Evolutionary conservation across 2,329 filamentous ascomycete species (phyloP).

Genomic region (Botryotinia narcissicola): DNA sequence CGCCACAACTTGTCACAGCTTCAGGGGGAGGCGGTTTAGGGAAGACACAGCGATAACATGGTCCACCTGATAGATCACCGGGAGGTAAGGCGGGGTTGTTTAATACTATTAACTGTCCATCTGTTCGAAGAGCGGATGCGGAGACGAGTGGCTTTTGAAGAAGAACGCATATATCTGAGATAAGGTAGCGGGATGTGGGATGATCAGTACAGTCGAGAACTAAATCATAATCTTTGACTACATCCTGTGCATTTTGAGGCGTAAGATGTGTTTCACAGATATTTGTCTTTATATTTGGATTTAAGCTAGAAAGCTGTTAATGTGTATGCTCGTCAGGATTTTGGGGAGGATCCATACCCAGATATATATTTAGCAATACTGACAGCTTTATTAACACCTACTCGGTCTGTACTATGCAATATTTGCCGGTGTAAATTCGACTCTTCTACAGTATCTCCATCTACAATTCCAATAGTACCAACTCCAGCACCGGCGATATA

Average conservation of each 20-base stretch:
- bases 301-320: conserved; percentile 53
- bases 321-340: background rate
- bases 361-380: conserved; percentile 64
- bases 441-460: conserved; percentile 82
- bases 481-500: conserved; percentile 90
- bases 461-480: conserved; percentile 77
- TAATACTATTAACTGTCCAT: conserved; percentile 85
- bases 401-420: conserved; percentile 67
- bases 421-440: conserved; percentile 95
- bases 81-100: conserved; percentile 71
- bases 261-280: conserved; percentile 64
- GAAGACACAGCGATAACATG: conserved; percentile 93
- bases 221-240: conserved; percentile 72
- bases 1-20: conserved; percentile 81
- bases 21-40: conserved; percentile 81
- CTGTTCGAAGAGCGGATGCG: conserved; percentile 82
- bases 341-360: conserved; percentile 43
- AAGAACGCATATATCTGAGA: conserved; percentile 85
- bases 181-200: conserved; percentile 84
- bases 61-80: conserved; percentile 61
- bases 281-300: conserved; percentile 66
- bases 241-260: conserved; percentile 62
- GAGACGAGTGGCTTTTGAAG: conserved; percentile 78
- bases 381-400: conserved; percentile 77
- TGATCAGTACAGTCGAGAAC: conserved; percentile 96